A percentile compares a stretch with the other conserved stretches of the same genome.
phyloP scores from a whole-genome alignment of 345 rosid genomes.

The Firmiana major region DNA sequence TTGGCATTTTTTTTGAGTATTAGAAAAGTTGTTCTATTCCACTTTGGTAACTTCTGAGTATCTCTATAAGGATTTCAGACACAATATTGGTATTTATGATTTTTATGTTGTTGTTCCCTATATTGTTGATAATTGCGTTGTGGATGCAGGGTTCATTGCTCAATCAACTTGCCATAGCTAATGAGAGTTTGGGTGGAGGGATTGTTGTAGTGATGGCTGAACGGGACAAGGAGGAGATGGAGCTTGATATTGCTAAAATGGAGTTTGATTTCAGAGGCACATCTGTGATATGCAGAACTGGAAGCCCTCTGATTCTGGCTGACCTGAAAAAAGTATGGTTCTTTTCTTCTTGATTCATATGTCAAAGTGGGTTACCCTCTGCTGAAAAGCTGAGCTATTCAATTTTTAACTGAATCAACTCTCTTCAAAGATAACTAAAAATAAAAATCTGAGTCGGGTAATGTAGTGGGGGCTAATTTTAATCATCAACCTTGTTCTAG shows the following conservation, averaged over 20 bases:
- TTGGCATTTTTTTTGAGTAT: neutral
- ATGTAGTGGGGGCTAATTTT: neutral
- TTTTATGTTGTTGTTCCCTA: neutral
- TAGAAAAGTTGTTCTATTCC: neutral
- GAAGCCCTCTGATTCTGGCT: slow-evolving; percentile 67
- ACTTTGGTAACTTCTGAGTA: neutral
- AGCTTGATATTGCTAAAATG: slow-evolving; percentile 73
- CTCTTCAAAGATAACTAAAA: neutral
- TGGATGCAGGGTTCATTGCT: slow-evolving; percentile 55
- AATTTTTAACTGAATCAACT: neutral
- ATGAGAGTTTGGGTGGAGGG: slow-evolving; percentile 78
- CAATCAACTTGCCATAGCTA: slow-evolving; percentile 66
- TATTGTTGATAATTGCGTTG: slow-evolving; percentile 12
- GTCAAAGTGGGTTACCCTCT: neutral
- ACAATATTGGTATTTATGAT: neutral
- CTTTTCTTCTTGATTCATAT: neutral
- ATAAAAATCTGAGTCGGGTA: neutral
- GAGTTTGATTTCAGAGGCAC: slow-evolving; percentile 73
- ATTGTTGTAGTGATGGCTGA: slow-evolving; percentile 77
- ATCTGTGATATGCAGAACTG: slow-evolving; percentile 69
- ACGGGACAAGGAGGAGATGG: slow-evolving; percentile 80
- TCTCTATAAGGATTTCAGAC: neutral
- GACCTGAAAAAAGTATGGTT: slow-evolving; percentile 59
- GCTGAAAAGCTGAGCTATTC: neutral
- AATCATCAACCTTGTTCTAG: neutral